Evolutionary conservation across 192 early-diverging fungal species (phyloP), one percentile per base, ranked within the genome.

Genomic region (Thamnidium elegans): DNA sequence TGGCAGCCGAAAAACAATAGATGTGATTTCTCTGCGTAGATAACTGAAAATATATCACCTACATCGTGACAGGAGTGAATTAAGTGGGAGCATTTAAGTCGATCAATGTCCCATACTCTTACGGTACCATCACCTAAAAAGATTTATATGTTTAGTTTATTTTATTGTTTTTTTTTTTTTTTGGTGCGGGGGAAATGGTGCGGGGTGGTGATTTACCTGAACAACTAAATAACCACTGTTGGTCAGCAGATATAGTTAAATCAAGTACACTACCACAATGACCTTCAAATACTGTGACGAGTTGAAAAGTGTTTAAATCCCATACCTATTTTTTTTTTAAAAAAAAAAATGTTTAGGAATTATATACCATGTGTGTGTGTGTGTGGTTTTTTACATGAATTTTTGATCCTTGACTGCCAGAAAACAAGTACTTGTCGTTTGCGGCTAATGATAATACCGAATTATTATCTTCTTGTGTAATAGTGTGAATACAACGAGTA

Each of bases 1-100:
- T 92, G 88, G 62, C 88, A 85, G 0, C 90, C 90, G 59, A 92
- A 82, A 34, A 85, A 86, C 59, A 92, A 65, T 5, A 71, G 75
- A 11, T 86, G 80, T 4, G 74, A 75, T 19, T 62, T 23, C 10
- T 68, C 67, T 10, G 81, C 84, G 58, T 86, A 87, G 23, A 82
- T 87, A 3, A 90, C 61, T 1, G 87, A 84, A 58, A 90, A 82
- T 2, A 92, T 63, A 30, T 87, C 87, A 6, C 90, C 90, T 4
- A 89, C 84, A 64, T 91, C 87, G 34, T 83, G 81, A 9, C 85
- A 85, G 10, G 86, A 84, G 55, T 85, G 82, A 14, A 91, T 73
- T 7, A 83, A 73, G 31, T 86, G 88, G 7, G 82, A 64, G 63
- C 82, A 86, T 53, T 73, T 72, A 23, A 91, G 73, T 19, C 74